Evolutionary conservation across 352 stramenopile genomes (phyloP), one percentile per base, ranked within the genome.

Genomic region (Halophytophthora batemanensis): DNA sequence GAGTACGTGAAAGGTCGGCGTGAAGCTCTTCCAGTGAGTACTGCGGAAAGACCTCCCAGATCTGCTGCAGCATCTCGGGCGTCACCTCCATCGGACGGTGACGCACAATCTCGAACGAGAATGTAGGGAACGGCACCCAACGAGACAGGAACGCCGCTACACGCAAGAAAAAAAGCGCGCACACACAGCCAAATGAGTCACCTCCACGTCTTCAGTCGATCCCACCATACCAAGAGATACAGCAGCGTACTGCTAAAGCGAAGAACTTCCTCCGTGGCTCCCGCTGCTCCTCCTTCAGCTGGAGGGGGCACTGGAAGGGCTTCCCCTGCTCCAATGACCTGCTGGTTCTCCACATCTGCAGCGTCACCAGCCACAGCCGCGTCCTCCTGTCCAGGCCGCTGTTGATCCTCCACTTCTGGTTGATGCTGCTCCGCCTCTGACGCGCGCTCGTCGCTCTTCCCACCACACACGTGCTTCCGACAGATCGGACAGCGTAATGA

Each of bases 21-120:
- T 59, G 69, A 45, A 91, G 75, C 11, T 77, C 67, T 34, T 88
- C 75, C 0, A 69, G 48, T 0, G 70, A 74, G 53, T 82, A 86
- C 44, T 91, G 80, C 2, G 80, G 80, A 29, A 91, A 91, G 12
- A 91, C 66, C 21, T 91, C 77, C 54, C 69, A 83, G 12, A 91
- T 81, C 29, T 82, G 80, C 40, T 86, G 77, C 12, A 87, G 21
- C 75, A 88, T 91, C 50, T 85, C 77, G 0, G 77, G 71, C 0
- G 66, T 88, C 53, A 86, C 77, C n/a, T 64, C 65, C 7, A 85
- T 74, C 14, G 56, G 46, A 2, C 61, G 74, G 36, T 85, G 77
- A 6, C 80, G 75, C 17, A 87, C 74, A 28, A 91, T 87, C 48
- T 91, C 80, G 21, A 91, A 88, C 19, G 77, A 86, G 21, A 91